A percentile compares a stretch with the other conserved stretches of the same genome.
These are phyloP conservation scores for Aurifilum marmelostoma DNA, from an alignment of 2,329 filamentous ascomycete genomes.

Conservation along the genomic window DNA sequence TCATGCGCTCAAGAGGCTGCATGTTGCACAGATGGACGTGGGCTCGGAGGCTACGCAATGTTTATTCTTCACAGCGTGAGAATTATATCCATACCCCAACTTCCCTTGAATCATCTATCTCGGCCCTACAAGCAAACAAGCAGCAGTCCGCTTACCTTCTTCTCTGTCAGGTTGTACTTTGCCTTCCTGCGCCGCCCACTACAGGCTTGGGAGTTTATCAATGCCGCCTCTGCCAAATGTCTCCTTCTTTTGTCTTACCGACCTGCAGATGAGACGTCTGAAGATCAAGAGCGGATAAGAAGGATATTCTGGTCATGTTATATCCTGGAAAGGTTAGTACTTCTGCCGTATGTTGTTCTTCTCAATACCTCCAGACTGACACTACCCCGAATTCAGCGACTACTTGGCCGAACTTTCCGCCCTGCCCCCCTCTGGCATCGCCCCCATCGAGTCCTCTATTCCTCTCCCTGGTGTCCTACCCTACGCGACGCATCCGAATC, in stretches of 20 bases:
- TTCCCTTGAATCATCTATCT: too few relatives aligned
- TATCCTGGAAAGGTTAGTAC: slow-evolving; percentile 47
- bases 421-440: slow-evolving; percentile 54
- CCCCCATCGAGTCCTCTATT: slow-evolving; percentile 54
- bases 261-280: slow-evolving; percentile 37
- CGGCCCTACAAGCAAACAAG: neutral
- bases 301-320: slow-evolving; percentile 60
- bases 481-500: slow-evolving; percentile 48
- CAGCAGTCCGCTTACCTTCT: neutral
- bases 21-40: slow-evolving; percentile 51
- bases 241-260: slow-evolving; percentile 52
- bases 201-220: slow-evolving; percentile 57
- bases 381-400: slow-evolving; percentile 41
- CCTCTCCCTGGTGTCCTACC: slow-evolving; percentile 46
- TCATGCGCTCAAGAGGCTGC: slow-evolving; percentile 48
- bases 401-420: slow-evolving; percentile 56
- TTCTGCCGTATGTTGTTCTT: too few relatives aligned
- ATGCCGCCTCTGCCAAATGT: slow-evolving; percentile 52
- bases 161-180: slow-evolving; percentile 44
- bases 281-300: slow-evolving; percentile 52
- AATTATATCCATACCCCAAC: neutral
- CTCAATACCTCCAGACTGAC: neutral
- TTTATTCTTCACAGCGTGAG: slow-evolving; percentile 49
- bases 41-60: slow-evolving; percentile 52
- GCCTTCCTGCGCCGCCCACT: slow-evolving; percentile 53